phyloP scores from a whole-genome alignment of 2,329 filamentous ascomycete genomes.

The Ophiosphaerella narmari region DNA sequence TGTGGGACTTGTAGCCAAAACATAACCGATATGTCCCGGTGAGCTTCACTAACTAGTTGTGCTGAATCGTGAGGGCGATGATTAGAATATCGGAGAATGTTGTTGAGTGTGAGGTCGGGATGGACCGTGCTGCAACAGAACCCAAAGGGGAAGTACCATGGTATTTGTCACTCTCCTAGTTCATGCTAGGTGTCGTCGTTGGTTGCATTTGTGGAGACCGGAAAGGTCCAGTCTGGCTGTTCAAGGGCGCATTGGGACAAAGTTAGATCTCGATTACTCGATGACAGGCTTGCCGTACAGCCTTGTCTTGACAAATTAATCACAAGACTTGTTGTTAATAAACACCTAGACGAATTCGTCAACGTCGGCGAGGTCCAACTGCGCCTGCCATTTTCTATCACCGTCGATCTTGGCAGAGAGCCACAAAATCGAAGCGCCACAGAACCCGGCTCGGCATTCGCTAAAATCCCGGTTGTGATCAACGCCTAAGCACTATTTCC shows the following conservation, averaged over 20 bases:
- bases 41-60: too few relatives aligned
- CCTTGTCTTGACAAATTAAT: conserved; percentile 2
- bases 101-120: too few relatives aligned
- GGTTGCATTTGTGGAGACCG: background rate
- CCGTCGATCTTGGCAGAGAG: conserved; percentile 21
- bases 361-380: conserved; percentile 37
- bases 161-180: too few relatives aligned
- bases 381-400: conserved; percentile 15
- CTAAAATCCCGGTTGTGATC: conserved; percentile 13
- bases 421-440: conserved; percentile 26
- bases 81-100: background rate
- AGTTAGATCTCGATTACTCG: conserved; percentile 2
- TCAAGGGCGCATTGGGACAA: too few relatives aligned
- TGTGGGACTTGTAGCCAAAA: too few relatives aligned
- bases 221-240: background rate
- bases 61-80: background rate
- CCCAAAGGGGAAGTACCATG: too few relatives aligned
- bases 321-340: conserved; percentile 20
- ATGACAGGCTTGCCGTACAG: conserved; percentile 2
- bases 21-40: too few relatives aligned
- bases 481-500: conserved; percentile 9
- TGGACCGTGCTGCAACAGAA: too few relatives aligned
- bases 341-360: conserved; percentile 15
- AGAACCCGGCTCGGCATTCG: conserved; percentile 19
- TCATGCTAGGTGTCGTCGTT: too few relatives aligned